A percentile compares a stretch with the other conserved stretches of the same genome.
Evolutionary conservation across 306 rosid genomes (phyloP).

Genomic region (Begonia loranthoides): DNA sequence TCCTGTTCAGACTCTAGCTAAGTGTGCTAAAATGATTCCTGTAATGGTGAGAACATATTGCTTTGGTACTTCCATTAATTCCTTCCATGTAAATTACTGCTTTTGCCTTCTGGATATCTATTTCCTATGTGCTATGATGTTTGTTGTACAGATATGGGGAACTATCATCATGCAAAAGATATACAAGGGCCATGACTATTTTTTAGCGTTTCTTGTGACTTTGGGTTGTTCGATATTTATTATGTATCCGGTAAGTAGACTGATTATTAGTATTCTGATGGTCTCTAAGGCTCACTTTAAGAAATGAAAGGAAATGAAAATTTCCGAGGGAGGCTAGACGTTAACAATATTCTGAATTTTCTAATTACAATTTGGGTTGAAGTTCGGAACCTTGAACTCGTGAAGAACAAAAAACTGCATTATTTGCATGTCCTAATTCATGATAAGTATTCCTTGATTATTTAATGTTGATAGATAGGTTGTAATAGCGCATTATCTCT

Average conservation of each 20-base stretch:
- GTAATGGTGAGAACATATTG: slow-evolving; percentile 63
- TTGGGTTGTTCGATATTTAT: slow-evolving; percentile 84
- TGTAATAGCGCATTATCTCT: too few relatives aligned
- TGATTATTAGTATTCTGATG: too few relatives aligned
- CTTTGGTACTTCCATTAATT: background rate
- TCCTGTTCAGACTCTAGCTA: slow-evolving; percentile 94
- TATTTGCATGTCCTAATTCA: too few relatives aligned
- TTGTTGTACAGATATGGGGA: slow-evolving; percentile 72
- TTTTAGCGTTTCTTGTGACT: slow-evolving; percentile 63
- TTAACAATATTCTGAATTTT: too few relatives aligned
- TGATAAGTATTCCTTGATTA: too few relatives aligned
- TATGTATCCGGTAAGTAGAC: slow-evolving; percentile 63
- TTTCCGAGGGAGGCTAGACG: too few relatives aligned
- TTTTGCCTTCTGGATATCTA: background rate
- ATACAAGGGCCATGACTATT: slow-evolving; percentile 62
- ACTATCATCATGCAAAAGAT: slow-evolving; percentile 84
- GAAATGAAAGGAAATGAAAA: too few relatives aligned
- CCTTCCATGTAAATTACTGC: slow-evolving; percentile 4
- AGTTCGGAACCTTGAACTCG: too few relatives aligned
- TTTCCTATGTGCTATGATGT: slow-evolving; percentile 9
- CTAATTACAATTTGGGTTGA: too few relatives aligned
- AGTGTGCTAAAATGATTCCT: slow-evolving; percentile 97
- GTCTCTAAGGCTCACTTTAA: too few relatives aligned
- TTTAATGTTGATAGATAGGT: too few relatives aligned
- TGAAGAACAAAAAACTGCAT: too few relatives aligned